Evolutionary conservation across 345 rosid species (phyloP), one percentile per base, ranked within the genome.

Genomic region (Lagerstroemia speciosa): DNA sequence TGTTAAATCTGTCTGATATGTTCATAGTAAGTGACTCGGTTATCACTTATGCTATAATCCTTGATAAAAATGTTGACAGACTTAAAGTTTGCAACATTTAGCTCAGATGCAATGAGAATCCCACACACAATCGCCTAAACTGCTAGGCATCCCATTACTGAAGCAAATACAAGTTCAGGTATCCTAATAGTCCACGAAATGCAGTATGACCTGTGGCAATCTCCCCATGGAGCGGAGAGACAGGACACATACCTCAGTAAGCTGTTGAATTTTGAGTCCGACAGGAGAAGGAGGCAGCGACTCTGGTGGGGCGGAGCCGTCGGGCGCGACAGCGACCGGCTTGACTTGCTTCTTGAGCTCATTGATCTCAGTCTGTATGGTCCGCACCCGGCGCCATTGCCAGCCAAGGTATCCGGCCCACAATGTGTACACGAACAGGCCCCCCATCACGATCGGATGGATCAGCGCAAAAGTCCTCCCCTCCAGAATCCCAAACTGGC

Each of bases 361-460:
- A 67, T 63, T 86, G 48, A 90, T 85, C 71, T 88, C 90, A 52
- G 34, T 78, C 78, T 88, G 97, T 0, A 80, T 72, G 31, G 94
- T 88, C 67, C 94, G 83, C 6, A 90, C 98, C 26, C 93, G 88
- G 78, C 93, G 87, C 98, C 98, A 90, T 78, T 93, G 91, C 97
- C 97, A 91, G 63, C 98, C 98, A 77, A 93, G 79, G 76, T 89
- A 91, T 26, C 96, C 96, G 24, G 87, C 83, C 82, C 83, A 88
- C 31, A 88, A 63, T 1, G 92, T 90, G 79, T 90, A 82, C 32
- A 33, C 69, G 41, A 90, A 88, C 67, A 88, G 81, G 48, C 88
- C 66, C 57, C 84, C 78, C 97, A 86, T 88, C 36, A 81, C 88
- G 41, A 80, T n/a, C 1, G 92, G 97, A 66, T 93, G 94, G 27